Percentiles rank a stretch among this genome's conserved stretches.
Conservation (phyloP, 371 early-diverging fungal species). For the Fennellomyces sp. region DNA sequence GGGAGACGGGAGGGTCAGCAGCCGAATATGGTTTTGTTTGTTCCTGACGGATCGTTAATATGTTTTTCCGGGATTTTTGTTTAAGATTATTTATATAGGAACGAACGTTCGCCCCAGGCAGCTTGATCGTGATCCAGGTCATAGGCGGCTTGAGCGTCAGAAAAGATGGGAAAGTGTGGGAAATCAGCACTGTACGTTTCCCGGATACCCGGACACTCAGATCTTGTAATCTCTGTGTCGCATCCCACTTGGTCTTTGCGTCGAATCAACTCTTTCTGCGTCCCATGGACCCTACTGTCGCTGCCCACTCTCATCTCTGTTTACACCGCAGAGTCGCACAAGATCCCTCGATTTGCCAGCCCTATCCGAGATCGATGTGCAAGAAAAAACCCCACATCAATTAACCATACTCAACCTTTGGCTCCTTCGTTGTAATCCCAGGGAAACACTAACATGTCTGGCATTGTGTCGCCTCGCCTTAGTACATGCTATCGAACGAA, state of each 20-base stretch:
- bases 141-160: slow-evolving; percentile 4
- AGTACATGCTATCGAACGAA: too few relatives aligned
- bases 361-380: too few relatives aligned
- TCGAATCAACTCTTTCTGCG: too few relatives aligned
- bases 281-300: too few relatives aligned
- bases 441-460: too few relatives aligned
- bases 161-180: neutral
- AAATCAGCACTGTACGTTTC: neutral
- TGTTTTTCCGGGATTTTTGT: neutral
- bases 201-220: neutral
- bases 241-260: neutral
- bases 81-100: neutral
- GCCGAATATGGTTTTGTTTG: neutral
- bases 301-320: too few relatives aligned
- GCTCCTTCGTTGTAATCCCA: too few relatives aligned
- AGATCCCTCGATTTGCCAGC: too few relatives aligned
- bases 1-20: neutral
- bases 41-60: neutral
- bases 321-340: too few relatives aligned
- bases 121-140: neutral
- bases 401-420: too few relatives aligned
- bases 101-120: neutral
- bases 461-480: too few relatives aligned
- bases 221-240: neutral
- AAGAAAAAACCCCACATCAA: too few relatives aligned